Conservation (phyloP, 2,329 filamentous ascomycete genomes). For the Emmonsiellopsis sp. region DNA sequence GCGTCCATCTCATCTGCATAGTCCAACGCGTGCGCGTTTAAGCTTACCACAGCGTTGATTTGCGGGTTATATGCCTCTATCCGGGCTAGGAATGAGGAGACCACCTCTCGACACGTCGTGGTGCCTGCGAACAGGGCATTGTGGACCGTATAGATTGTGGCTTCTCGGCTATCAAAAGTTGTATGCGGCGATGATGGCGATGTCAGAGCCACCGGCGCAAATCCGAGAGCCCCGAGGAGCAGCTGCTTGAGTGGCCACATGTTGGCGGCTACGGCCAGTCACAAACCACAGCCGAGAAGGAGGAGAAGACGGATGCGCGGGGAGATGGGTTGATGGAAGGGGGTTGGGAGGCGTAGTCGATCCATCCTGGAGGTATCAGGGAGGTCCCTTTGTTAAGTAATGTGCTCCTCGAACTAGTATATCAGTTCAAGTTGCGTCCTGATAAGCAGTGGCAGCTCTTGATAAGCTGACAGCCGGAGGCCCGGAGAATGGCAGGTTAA, state of each 20-base stretch:
- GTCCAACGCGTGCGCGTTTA: constrained; percentile 41
- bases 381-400: too few relatives aligned
- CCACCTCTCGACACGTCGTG: constrained; percentile 45
- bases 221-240: neutral
- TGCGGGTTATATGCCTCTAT: constrained; percentile 48
- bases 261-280: neutral
- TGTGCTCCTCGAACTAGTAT: too few relatives aligned
- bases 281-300: neutral
- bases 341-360: neutral
- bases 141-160: constrained; percentile 50
- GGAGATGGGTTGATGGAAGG: neutral
- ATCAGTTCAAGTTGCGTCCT: too few relatives aligned
- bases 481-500: too few relatives aligned
- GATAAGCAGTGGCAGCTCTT: too few relatives aligned
- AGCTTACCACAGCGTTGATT: constrained; percentile 48
- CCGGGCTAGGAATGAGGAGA: constrained; percentile 47
- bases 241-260: neutral
- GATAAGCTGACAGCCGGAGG: too few relatives aligned
- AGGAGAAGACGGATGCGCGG: neutral
- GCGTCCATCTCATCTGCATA: constrained; percentile 44
- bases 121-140: constrained; percentile 43
- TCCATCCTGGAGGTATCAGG: neutral
- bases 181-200: neutral
- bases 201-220: neutral
- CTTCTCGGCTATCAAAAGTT: constrained; percentile 45